Evolutionary conservation across 1,284 basidiomycete species (phyloP).

Genomic region (Austroboletus niveus): DNA sequence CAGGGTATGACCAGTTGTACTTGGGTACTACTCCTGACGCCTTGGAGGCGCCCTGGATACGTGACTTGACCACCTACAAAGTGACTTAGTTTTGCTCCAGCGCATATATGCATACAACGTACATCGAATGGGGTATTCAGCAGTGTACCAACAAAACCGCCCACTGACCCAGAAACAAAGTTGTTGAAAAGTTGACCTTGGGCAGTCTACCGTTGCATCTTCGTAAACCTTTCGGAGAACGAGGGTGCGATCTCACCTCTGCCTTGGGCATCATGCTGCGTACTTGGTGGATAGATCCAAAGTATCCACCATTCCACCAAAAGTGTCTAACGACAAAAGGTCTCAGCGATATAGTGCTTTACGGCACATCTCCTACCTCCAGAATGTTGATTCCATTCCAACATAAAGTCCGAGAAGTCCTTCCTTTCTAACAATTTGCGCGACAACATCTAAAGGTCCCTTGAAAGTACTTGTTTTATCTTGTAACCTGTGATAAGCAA

Average conservation of each 20-base stretch:
- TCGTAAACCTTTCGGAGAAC: not conserved
- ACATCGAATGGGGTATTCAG: slow-evolving; percentile 80
- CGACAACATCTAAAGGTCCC: slow-evolving; percentile 90
- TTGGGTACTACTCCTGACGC: slow-evolving; percentile 72
- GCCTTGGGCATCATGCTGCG: slow-evolving; percentile 80
- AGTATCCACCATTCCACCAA: slow-evolving; percentile 94
- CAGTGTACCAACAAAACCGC: slow-evolving; percentile 86
- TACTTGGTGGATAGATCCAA: slow-evolving; percentile 88
- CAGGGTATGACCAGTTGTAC: slow-evolving; percentile 94
- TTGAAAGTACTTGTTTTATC: slow-evolving; percentile 87
- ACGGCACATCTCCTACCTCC: slow-evolving; percentile 55
- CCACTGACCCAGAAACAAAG: slow-evolving; percentile 86
- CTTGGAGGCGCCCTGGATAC: slow-evolving; percentile 80
- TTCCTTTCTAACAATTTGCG: slow-evolving; percentile 71
- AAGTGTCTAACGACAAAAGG: slow-evolving; percentile 53
- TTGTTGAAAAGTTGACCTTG: slow-evolving; percentile 84
- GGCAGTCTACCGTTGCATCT: slow-evolving; percentile 48
- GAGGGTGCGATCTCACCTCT: slow-evolving; percentile 46
- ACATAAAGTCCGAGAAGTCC: slow-evolving; percentile 85
- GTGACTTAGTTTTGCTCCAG: not conserved
- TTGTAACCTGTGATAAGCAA: slow-evolving; percentile 61
- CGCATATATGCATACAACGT: slow-evolving; percentile 20
- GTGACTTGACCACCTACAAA: slow-evolving; percentile 85
- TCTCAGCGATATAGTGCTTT: not conserved
- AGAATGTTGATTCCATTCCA: slow-evolving; percentile 95